Evolutionary conservation across 1,284 basidiomycete genomes (phyloP), one percentile per base, ranked within the genome.

Genomic region (Sporisorium iseilematis-ciliati): DNA sequence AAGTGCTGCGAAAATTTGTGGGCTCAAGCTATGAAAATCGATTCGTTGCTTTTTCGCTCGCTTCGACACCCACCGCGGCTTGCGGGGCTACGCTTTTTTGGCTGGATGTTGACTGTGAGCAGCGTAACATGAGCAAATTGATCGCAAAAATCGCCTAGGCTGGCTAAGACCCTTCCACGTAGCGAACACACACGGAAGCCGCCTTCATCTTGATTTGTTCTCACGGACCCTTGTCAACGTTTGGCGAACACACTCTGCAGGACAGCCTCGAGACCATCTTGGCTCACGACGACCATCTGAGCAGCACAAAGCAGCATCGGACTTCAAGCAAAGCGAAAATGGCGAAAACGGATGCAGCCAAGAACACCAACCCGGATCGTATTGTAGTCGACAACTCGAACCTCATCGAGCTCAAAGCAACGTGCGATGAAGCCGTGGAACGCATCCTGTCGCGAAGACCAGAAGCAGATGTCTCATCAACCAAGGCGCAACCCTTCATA

Each of bases 401-500:
- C 40, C 60, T 78, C 16, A 45, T 60, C 41, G 81, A 82, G 57
- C 77, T 82, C 50, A 82, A 82, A 61, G 51, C 64, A 25, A 81
- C 81, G 1, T 81, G 80, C 65, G 81, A 82, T 31, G 81, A 82
- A 41, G 81, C 81, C 4, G 81, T 82, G 0, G 79, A 82, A 54
- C 54, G 79, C 48, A 71, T 71, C 38, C 59, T 71, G 3, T 71
- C 68, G 21, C 68, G 68, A 14, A 58, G 57, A 21, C 41, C 62
- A 16, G 69, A 78, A 62, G 25, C 56, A 25, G 31, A 69, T 69
- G 46, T 48, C 52, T 45, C 55, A 48, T 18, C 53, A 35, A 38
- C 59, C 33, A 58, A 55, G n/a, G 8, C 48, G 31, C 53, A 54
- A 31, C 48, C n/a, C n/a, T 77, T 78, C 43, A 65, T 65, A 23